Conservation (phyloP, 208 protist genomes). For the Trypanosoma cruzi region DNA sequence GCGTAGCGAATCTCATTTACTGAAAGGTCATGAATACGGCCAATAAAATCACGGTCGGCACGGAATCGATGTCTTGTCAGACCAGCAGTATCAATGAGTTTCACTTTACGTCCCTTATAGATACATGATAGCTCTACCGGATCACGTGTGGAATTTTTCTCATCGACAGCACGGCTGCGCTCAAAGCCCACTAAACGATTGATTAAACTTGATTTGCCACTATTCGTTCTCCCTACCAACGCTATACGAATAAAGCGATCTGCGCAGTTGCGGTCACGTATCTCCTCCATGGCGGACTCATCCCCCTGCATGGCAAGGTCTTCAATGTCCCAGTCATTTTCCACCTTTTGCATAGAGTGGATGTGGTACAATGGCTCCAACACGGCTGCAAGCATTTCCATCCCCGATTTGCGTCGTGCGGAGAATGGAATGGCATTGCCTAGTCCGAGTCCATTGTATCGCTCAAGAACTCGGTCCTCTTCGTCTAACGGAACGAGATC, state of each 20-base stretch:
- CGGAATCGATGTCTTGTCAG: conserved; percentile 74
- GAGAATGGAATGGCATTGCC: conserved; percentile 81
- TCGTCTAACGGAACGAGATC: conserved; percentile 67
- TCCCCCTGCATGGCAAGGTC: conserved; percentile 84
- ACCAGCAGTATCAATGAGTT: conserved; percentile 91
- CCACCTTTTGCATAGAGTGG: conserved; percentile 68
- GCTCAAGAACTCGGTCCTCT: conserved; percentile 53
- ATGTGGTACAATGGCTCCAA: conserved; percentile 85
- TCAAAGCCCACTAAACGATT: conserved; percentile 94
- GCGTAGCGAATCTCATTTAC: conserved; percentile 85
- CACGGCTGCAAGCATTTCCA: conserved; percentile 73
- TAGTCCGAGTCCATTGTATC: conserved; percentile 68
- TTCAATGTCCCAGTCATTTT: conserved; percentile 91
- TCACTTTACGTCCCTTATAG: conserved; percentile 90
- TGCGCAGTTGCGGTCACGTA: conserved; percentile 80
- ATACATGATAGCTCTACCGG: conserved; percentile 86
- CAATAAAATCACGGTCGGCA: conserved; percentile 83
- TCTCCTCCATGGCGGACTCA: conserved; percentile 86
- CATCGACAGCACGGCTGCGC: conserved; percentile 76
- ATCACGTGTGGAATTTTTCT: conserved; percentile 92
- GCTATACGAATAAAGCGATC: conserved; percentile 90
- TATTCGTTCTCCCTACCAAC: conserved; percentile 93
- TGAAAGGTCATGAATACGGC: conserved; percentile 73
- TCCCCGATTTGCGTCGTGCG: conserved; percentile 53
- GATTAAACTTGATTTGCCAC: conserved; percentile 93